Conservation (phyloP, 225 moss, liverwort and hornwort genomes). For the Physcomitrium patens region DNA sequence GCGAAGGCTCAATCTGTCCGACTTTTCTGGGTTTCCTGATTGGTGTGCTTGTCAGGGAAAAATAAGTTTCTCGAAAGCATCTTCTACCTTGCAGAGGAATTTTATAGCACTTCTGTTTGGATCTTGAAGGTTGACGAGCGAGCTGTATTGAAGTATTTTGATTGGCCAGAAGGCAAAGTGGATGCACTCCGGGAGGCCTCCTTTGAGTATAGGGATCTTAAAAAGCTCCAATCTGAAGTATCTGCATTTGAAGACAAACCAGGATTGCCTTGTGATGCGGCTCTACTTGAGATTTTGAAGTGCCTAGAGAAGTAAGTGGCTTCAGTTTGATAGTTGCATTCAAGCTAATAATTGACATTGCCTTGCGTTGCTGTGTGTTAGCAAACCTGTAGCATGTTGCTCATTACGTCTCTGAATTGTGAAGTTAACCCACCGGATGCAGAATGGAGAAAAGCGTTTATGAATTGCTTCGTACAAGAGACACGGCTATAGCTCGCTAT, state of each 20-base stretch:
- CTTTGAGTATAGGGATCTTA: slow-evolving; percentile 69
- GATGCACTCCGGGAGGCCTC: slow-evolving; percentile 69
- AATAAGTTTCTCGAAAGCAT: background rate
- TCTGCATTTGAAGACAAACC: slow-evolving; percentile 51
- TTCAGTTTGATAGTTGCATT: background rate
- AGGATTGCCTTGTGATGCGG: slow-evolving; percentile 50
- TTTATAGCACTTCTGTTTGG: background rate
- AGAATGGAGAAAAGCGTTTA: slow-evolving; percentile 72
- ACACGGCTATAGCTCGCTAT: slow-evolving; percentile 62
- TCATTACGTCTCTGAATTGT: background rate
- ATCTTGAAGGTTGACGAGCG: slow-evolving; percentile 60
- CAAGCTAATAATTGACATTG: background rate
- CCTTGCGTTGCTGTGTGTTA: too few species aligned
- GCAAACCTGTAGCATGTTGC: background rate
- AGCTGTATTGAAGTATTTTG: slow-evolving; percentile 75
- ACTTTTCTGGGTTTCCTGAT: too few species aligned
- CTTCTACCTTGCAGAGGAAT: background rate
- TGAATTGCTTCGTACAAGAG: slow-evolving; percentile 62
- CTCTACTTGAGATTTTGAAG: slow-evolving; percentile 63
- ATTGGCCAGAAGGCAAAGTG: slow-evolving; percentile 75
- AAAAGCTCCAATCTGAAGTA: slow-evolving; percentile 49
- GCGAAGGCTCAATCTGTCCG: too few species aligned
- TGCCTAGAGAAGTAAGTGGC: slow-evolving; percentile 55
- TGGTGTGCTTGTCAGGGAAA: too few species aligned
- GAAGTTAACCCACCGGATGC: background rate